Conservation (phyloP, 257 asterid species). For the Solanum infundibuliforme region DNA sequence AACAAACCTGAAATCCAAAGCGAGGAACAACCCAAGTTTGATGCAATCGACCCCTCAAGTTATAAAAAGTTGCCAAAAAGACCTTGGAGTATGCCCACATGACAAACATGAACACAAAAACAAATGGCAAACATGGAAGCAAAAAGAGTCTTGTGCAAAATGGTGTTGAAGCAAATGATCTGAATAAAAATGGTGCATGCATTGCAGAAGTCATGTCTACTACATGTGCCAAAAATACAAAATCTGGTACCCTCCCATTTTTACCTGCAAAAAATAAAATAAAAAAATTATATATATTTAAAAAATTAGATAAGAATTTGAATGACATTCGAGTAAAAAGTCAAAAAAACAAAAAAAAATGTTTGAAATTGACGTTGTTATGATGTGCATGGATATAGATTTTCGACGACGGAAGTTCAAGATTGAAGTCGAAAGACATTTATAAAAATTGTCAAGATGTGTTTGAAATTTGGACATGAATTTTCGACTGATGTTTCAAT, state of each 20-base stretch:
- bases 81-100: constrained; percentile 94
- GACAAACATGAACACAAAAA: constrained; percentile 39
- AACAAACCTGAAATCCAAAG: constrained; percentile 82
- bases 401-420: background rate
- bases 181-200: constrained; percentile 52
- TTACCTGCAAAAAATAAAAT: constrained; percentile 18
- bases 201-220: constrained; percentile 72
- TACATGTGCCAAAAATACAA: constrained; percentile 83
- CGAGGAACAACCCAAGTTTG: constrained; percentile 96
- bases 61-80: constrained; percentile 56
- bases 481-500: background rate
- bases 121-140: constrained; percentile 39
- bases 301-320: background rate
- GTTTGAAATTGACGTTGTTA: too few relatives aligned
- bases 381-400: too few relatives aligned
- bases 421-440: background rate
- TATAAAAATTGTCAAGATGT: too few relatives aligned
- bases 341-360: too few relatives aligned
- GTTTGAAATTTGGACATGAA: background rate
- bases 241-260: constrained; percentile 68
- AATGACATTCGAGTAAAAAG: background rate
- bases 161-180: constrained; percentile 53
- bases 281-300: too few relatives aligned
- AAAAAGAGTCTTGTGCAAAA: constrained; percentile 41
- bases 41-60: constrained; percentile 55